Conservation (phyloP, 2,329 filamentous ascomycete genomes). For the Hysterium pulicare region DNA sequence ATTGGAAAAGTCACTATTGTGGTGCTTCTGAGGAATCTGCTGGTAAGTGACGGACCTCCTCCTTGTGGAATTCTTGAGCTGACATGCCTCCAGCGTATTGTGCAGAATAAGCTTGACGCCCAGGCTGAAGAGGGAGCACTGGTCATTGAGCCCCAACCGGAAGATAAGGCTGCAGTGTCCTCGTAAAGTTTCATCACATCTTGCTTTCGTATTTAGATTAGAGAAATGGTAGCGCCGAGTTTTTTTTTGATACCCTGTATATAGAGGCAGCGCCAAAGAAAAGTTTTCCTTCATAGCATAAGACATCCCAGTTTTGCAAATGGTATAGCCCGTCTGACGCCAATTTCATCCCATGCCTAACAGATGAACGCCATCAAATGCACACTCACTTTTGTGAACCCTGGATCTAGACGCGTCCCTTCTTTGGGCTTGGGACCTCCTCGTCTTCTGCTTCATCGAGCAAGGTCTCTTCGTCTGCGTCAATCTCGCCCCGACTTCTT, state of each 20-base stretch:
- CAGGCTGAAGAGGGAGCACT: slow-evolving; percentile 19
- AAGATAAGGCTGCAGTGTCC: slow-evolving; percentile 10
- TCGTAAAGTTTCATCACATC: neutral
- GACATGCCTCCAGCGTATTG: slow-evolving; percentile 36
- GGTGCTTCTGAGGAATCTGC: slow-evolving; percentile 79
- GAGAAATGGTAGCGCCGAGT: neutral
- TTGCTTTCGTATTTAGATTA: too few relatives aligned
- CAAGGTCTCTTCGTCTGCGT: slow-evolving; percentile 31
- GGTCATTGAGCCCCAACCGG: slow-evolving; percentile 13
- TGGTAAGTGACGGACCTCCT: too few relatives aligned
- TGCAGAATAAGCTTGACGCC: slow-evolving; percentile 41
- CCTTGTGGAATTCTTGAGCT: too few relatives aligned
- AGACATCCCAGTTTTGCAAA: neutral
- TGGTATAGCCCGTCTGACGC: neutral
- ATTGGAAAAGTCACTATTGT: slow-evolving; percentile 98
- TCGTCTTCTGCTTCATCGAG: slow-evolving; percentile 14
- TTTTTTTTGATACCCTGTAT: slow-evolving; percentile 1
- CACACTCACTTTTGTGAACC: neutral
- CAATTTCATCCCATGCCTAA: too few relatives aligned
- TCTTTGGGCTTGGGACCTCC: neutral
- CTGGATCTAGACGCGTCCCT: neutral
- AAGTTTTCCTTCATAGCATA: neutral
- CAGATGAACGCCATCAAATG: neutral
- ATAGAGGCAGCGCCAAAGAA: neutral
- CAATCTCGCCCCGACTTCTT: slow-evolving; percentile 63